Percentiles rank a stretch among this genome's conserved stretches.
Conservation (phyloP, 2,329 filamentous ascomycete species). For the Leptosphaerulina australis region DNA sequence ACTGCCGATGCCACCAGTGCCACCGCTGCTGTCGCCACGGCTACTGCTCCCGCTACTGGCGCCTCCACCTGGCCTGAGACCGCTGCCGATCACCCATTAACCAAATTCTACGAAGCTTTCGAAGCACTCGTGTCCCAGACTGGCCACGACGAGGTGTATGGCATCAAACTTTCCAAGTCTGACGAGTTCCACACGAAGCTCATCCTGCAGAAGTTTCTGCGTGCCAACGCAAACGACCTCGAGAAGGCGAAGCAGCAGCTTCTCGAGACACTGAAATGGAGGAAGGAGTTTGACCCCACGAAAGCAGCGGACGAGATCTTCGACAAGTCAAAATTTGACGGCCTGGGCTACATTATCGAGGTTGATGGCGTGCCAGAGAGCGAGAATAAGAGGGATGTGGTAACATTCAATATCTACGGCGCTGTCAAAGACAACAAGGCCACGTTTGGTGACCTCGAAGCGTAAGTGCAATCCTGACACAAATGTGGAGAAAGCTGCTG, state of each 20-base stretch:
- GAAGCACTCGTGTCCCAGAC: conserved; percentile 62
- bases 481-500: neutral
- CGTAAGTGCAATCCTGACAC: conserved; percentile 58
- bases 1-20: conserved; percentile 13
- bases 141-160: conserved; percentile 82
- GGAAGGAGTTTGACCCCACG: conserved; percentile 74
- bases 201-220: conserved; percentile 90
- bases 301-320: conserved; percentile 67
- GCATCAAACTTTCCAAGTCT: conserved; percentile 65
- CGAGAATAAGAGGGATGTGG: conserved; percentile 65
- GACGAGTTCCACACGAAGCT: conserved; percentile 76
- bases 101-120: conserved; percentile 64
- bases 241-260: conserved; percentile 79
- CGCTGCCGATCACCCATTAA: conserved; percentile 52
- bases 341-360: conserved; percentile 80
- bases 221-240: conserved; percentile 81
- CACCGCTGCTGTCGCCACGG: conserved; percentile 16
- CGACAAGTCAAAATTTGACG: conserved; percentile 72
- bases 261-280: conserved; percentile 78
- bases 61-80: conserved; percentile 47
- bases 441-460: conserved; percentile 81
- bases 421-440: conserved; percentile 78
- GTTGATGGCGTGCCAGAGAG: conserved; percentile 63
- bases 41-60: conserved; percentile 10
- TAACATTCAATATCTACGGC: conserved; percentile 95